A percentile compares a stretch with the other conserved stretches of the same genome.
Conservation (phyloP, 495 filamentous ascomycete genomes). For the Penicillium lagena region DNA sequence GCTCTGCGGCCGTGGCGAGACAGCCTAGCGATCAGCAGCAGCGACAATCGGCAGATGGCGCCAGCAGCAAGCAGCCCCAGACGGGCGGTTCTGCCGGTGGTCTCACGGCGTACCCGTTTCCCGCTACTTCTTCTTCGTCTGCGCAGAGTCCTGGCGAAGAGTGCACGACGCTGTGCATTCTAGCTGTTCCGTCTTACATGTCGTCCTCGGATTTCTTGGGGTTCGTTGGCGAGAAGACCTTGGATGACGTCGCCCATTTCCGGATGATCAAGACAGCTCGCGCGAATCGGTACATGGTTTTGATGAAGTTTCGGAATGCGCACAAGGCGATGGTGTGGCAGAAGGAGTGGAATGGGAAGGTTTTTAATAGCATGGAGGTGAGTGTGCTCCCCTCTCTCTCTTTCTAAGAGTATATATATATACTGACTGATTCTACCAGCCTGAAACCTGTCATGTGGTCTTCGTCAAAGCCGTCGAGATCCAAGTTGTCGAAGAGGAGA, state of each 20-base stretch:
- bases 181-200: conserved; percentile 91
- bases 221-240: conserved; percentile 84
- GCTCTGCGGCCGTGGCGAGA: conserved; percentile 32
- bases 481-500: conserved; percentile 26
- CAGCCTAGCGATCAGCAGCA: conserved; percentile 20
- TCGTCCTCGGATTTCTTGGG: conserved; percentile 87
- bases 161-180: conserved; percentile 87
- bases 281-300: conserved; percentile 89
- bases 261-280: conserved; percentile 87
- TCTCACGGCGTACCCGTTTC: conserved; percentile 14
- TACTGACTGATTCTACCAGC: conserved; percentile 43
- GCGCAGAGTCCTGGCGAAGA: conserved; percentile 43
- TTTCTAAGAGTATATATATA: not conserved
- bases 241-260: conserved; percentile 87
- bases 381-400: conserved; percentile 16
- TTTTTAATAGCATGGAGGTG: conserved; percentile 93
- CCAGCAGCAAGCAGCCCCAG: not conserved
- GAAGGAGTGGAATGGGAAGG: conserved; percentile 85
- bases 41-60: not conserved
- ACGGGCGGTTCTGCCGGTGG: not conserved
- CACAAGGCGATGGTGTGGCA: conserved; percentile 73
- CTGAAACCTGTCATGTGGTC: conserved; percentile 93
- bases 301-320: conserved; percentile 87
- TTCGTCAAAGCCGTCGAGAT: conserved; percentile 89
- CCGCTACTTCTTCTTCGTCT: conserved; percentile 12